Percentiles rank a stretch among this genome's conserved stretches.
Evolutionary conservation across 352 stramenopile genomes (phyloP).

Genomic region (Globisporangium mamillatum): DNA sequence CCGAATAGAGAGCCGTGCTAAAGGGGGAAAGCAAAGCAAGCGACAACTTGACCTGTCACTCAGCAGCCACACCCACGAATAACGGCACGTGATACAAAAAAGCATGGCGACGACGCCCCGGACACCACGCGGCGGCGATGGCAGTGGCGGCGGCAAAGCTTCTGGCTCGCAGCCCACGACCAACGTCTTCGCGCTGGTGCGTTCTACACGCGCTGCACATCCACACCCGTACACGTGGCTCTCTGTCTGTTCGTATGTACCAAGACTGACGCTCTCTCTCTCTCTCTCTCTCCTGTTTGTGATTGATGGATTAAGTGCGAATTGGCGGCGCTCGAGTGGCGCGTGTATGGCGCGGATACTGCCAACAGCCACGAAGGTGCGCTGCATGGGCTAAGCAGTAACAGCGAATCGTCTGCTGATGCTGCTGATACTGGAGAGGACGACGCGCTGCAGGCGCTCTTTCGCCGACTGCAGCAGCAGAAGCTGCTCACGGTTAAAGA

Average conservation of each 20-base stretch:
- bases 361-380: neutral
- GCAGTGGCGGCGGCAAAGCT: neutral
- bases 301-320: constrained; percentile 32
- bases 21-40: neutral
- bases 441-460: constrained; percentile 26
- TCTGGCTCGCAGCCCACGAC: constrained; percentile 18
- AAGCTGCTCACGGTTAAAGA: constrained; percentile 32
- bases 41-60: neutral
- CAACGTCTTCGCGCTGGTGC: constrained; percentile 49
- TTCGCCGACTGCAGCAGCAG: constrained; percentile 36
- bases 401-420: constrained; percentile 2
- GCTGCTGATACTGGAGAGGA: constrained; percentile 19
- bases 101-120: neutral
- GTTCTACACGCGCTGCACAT: constrained; percentile 7
- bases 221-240: neutral
- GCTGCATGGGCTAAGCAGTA: neutral
- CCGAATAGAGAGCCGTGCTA: neutral
- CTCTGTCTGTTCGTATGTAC: constrained; percentile 4
- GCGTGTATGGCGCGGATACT: constrained; percentile 32
- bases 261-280: constrained; percentile 16
- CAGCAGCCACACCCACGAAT: neutral
- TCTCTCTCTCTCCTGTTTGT: constrained; percentile 17
- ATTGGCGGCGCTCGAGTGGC: constrained; percentile 46
- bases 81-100: neutral
- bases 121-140: neutral